A percentile compares a stretch with the other conserved stretches of the same genome.
These are phyloP conservation scores for Cladosporium colombiae DNA, from an alignment of 2,329 filamentous ascomycete species.

Conservation along the genomic window DNA sequence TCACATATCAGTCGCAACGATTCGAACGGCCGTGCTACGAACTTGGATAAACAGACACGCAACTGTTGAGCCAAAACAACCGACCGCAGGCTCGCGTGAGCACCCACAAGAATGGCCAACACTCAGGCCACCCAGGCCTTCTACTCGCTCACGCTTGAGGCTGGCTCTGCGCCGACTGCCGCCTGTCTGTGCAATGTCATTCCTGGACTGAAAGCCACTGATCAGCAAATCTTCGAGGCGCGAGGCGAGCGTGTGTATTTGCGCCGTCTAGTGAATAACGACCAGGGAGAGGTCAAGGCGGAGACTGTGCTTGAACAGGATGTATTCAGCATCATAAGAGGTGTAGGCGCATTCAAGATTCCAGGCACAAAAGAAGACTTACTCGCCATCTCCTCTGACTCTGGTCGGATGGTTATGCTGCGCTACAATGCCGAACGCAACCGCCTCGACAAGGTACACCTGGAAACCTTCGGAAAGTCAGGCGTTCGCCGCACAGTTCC, in stretches of 20 bases:
- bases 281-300: conserved; percentile 73
- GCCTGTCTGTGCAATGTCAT: conserved; percentile 89
- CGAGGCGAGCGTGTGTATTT: conserved; percentile 88
- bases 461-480: conserved; percentile 98
- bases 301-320: conserved; percentile 85
- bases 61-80: neutral
- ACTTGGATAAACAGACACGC: neutral
- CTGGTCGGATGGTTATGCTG: conserved; percentile 88
- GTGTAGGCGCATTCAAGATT: conserved; percentile 83
- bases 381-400: conserved; percentile 92
- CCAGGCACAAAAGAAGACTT: conserved; percentile 97
- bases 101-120: conserved; percentile 73
- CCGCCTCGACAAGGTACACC: conserved; percentile 82
- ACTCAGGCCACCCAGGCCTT: conserved; percentile 94
- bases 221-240: conserved; percentile 94
- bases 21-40: neutral
- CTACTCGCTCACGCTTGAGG: conserved; percentile 94
- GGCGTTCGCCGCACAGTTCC: conserved; percentile 90
- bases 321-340: conserved; percentile 92
- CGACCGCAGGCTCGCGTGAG: conserved; percentile 20
- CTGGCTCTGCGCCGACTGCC: conserved; percentile 83
- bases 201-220: conserved; percentile 74
- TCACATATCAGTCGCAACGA: conserved; percentile 5
- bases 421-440: conserved; percentile 88
- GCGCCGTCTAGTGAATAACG: conserved; percentile 73